phyloP scores from a whole-genome alignment of 257 asterid genomes.

The Solanum chmielewskii region DNA sequence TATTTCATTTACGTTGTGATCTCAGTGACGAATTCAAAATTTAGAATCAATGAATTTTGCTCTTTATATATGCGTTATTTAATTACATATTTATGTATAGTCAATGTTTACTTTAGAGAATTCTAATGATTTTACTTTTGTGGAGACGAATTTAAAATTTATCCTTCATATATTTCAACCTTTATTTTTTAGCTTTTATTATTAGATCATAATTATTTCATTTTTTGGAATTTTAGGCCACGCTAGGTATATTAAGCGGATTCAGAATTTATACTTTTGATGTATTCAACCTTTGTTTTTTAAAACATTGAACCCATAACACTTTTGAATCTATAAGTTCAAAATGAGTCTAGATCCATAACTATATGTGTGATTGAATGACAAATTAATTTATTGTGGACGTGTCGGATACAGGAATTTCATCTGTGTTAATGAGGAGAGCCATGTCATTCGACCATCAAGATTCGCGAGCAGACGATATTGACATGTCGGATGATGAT shows the following conservation, averaged over 20 bases:
- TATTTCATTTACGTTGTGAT: neutral
- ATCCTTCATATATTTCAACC: neutral
- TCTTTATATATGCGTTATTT: neutral
- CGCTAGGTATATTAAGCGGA: neutral
- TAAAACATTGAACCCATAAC: neutral
- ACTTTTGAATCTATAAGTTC: neutral
- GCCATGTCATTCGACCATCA: conserved; percentile 49
- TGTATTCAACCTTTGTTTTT: neutral
- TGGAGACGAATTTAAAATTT: neutral
- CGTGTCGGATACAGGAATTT: conserved; percentile 23
- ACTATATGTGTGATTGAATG: neutral
- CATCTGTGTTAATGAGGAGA: conserved; percentile 57
- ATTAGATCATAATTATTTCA: too few species aligned
- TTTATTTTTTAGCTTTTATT: neutral
- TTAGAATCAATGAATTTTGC: neutral
- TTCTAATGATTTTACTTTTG: neutral
- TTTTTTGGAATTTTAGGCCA: neutral
- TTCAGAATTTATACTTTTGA: neutral
- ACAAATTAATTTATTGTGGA: neutral
- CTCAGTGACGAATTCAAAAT: neutral
- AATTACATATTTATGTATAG: neutral
- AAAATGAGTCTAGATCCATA: neutral
- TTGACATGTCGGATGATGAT: conserved; percentile 60
- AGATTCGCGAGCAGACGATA: conserved; percentile 23
- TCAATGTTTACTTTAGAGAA: neutral